Evolutionary conservation across 2,329 filamentous ascomycete genomes (phyloP).

Genomic region (Cladosporium sp.): DNA sequence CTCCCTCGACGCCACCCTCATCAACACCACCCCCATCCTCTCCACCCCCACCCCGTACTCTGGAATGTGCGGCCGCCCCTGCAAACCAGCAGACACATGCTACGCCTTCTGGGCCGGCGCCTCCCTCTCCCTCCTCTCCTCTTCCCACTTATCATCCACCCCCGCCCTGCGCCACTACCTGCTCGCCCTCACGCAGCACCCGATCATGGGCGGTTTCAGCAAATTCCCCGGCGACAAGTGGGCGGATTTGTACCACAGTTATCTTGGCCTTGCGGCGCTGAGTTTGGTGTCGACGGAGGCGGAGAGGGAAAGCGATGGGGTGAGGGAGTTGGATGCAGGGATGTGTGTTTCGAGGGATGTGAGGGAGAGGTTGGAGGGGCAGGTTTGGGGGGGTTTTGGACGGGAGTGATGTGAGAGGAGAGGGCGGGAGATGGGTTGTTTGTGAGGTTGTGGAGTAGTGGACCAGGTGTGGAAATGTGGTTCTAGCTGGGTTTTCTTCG

Average conservation of each 20-base stretch:
- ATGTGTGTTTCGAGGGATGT: slow-evolving; percentile 71
- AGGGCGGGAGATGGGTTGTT: too few relatives aligned
- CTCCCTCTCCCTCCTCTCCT: slow-evolving; percentile 44
- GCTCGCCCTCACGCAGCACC: slow-evolving; percentile 81
- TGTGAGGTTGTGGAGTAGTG: too few relatives aligned
- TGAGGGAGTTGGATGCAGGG: slow-evolving; percentile 71
- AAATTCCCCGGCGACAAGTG: slow-evolving; percentile 47
- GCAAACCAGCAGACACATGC: slow-evolving; percentile 92
- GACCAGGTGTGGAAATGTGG: too few relatives aligned
- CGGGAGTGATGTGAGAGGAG: not conserved
- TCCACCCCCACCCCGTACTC: slow-evolving; percentile 37
- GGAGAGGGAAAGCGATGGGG: slow-evolving; percentile 53
- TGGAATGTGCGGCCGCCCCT: slow-evolving; percentile 86
- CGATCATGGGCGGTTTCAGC: slow-evolving; percentile 57
- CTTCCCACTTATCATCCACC: slow-evolving; percentile 21
- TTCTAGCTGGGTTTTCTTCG: too few relatives aligned
- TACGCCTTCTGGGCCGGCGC: slow-evolving; percentile 91
- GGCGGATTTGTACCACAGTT: slow-evolving; percentile 80
- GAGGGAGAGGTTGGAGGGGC: slow-evolving; percentile 29
- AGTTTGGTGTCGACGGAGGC: slow-evolving; percentile 59
- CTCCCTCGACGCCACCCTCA: slow-evolving; percentile 77
- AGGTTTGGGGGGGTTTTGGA: not conserved
- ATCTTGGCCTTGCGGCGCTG: slow-evolving; percentile 79
- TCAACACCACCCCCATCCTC: too few relatives aligned
- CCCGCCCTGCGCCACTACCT: slow-evolving; percentile 64